Evolutionary conservation across 1,139 yeast genomes (phyloP).

Genomic region (Diutina sp.): DNA sequence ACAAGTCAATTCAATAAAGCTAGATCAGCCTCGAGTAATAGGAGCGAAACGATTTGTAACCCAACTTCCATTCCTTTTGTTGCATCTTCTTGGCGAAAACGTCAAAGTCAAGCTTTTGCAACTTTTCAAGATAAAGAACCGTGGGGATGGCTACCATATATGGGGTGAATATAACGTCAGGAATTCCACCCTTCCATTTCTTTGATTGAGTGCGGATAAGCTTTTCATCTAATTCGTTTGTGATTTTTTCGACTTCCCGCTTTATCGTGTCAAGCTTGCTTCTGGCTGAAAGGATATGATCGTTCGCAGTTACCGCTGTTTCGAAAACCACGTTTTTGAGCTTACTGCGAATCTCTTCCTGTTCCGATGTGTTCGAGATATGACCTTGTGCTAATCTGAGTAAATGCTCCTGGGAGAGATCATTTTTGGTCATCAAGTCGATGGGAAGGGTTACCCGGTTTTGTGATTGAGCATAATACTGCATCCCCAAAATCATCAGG

Average conservation of each 20-base stretch:
- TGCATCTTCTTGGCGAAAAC: slow-evolving; percentile 34
- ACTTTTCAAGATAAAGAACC: slow-evolving; percentile 41
- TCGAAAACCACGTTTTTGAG: slow-evolving; percentile 55
- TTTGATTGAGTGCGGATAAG: slow-evolving; percentile 18
- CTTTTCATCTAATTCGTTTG: slow-evolving; percentile 15
- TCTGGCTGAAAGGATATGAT: slow-evolving; percentile 62
- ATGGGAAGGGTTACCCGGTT: slow-evolving; percentile 51
- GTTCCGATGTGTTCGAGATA: slow-evolving; percentile 12
- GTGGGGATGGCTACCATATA: slow-evolving; percentile 59
- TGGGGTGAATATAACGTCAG: slow-evolving; percentile 60
- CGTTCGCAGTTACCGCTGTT: slow-evolving; percentile 67
- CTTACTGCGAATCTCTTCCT: slow-evolving; percentile 18
- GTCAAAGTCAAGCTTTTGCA: slow-evolving; percentile 58
- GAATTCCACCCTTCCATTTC: slow-evolving; percentile 35
- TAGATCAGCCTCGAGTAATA: slow-evolving; percentile 32
- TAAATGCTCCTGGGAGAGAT: slow-evolving; percentile 53
- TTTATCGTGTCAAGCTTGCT: slow-evolving; percentile 30
- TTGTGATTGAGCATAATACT: slow-evolving; percentile 40
- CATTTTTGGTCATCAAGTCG: slow-evolving; percentile 41
- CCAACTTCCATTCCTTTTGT: slow-evolving; percentile 58
- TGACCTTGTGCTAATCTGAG: slow-evolving; percentile 40
- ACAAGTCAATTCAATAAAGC: neutral
- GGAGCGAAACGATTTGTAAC: slow-evolving; percentile 50
- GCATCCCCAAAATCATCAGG: slow-evolving; percentile 48
- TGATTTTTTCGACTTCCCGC: slow-evolving; percentile 17